Evolutionary conservation across 1,139 yeast species (phyloP).

Genomic region (Candida buenavistaensis): DNA sequence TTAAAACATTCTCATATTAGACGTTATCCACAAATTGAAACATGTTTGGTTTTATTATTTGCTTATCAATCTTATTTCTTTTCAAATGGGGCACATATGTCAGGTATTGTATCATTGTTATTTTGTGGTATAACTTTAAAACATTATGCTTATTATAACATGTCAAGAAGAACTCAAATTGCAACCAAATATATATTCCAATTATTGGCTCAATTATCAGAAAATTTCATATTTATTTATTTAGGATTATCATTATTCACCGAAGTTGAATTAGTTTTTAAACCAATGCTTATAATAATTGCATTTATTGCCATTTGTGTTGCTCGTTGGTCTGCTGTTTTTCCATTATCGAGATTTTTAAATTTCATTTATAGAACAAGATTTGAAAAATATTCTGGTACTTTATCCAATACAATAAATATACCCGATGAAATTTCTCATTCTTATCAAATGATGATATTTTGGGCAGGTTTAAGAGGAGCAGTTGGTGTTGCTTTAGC

Average conservation of each 20-base stretch:
- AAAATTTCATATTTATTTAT: slow-evolving; percentile 94
- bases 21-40: slow-evolving; percentile 93
- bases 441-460: slow-evolving; percentile 97
- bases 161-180: slow-evolving; percentile 96
- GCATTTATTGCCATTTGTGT: slow-evolving; percentile 89
- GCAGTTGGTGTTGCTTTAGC: slow-evolving; percentile 99
- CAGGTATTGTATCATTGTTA: slow-evolving; percentile 92
- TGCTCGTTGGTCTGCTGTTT: slow-evolving; percentile 96
- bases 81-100: slow-evolving; percentile 98
- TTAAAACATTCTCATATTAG: slow-evolving; percentile 91
- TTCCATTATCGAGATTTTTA: slow-evolving; percentile 83
- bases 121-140: slow-evolving; percentile 96
- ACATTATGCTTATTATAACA: slow-evolving; percentile 95
- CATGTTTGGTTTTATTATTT: slow-evolving; percentile 83
- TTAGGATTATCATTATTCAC: slow-evolving; percentile 93
- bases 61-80: slow-evolving; percentile 97
- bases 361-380: slow-evolving; percentile 75
- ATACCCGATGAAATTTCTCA: slow-evolving; percentile 89
- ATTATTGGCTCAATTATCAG: slow-evolving; percentile 89
- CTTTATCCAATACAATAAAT: slow-evolving; percentile 28
- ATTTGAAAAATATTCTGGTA: slow-evolving; percentile 35
- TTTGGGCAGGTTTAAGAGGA: slow-evolving; percentile 99
- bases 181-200: slow-evolving; percentile 95
- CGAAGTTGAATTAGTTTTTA: slow-evolving; percentile 91
- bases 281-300: slow-evolving; percentile 87